These are phyloP conservation scores for Acanthamoeba royreba DNA, from an alignment of 208 protist species.

Conservation along the genomic window DNA sequence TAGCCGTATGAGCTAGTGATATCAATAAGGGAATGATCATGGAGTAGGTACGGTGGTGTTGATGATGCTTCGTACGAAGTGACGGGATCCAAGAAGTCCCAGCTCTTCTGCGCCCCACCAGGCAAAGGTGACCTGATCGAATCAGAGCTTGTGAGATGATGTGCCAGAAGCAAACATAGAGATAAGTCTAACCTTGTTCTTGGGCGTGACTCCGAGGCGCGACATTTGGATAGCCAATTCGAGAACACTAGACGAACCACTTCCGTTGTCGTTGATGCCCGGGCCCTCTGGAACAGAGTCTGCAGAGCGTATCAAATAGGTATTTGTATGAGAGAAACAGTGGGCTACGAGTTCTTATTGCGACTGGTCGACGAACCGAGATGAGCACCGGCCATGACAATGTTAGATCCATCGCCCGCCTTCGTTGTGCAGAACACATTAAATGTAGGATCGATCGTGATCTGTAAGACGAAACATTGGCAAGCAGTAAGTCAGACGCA, in stretches of 20 bases:
- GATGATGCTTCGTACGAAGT: constrained; percentile 47
- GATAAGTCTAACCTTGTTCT: background rate
- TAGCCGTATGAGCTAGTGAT: background rate
- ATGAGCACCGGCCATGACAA: constrained; percentile 26
- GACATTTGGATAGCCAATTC: constrained; percentile 59
- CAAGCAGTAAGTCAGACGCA: background rate
- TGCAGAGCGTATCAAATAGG: constrained; percentile 9
- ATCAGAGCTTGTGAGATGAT: background rate
- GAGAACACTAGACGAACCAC: constrained; percentile 28
- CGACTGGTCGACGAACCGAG: background rate
- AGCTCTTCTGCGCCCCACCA: constrained; percentile 68
- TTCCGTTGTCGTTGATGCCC: constrained; percentile 71
- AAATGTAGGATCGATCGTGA: background rate
- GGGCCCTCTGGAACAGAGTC: constrained; percentile 59
- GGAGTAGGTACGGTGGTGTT: background rate
- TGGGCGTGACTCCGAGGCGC: background rate
- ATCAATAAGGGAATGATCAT: background rate
- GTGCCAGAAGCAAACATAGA: background rate
- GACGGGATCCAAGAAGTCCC: constrained; percentile 54
- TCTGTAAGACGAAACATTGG: background rate
- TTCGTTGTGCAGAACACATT: constrained; percentile 31
- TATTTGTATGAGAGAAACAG: no score
- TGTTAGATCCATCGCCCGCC: background rate
- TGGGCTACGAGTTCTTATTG: background rate
- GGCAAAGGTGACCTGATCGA: constrained; percentile 41